phyloP scores from a whole-genome alignment of 1,139 yeast species.

The Tardiomyces digboiensis region DNA sequence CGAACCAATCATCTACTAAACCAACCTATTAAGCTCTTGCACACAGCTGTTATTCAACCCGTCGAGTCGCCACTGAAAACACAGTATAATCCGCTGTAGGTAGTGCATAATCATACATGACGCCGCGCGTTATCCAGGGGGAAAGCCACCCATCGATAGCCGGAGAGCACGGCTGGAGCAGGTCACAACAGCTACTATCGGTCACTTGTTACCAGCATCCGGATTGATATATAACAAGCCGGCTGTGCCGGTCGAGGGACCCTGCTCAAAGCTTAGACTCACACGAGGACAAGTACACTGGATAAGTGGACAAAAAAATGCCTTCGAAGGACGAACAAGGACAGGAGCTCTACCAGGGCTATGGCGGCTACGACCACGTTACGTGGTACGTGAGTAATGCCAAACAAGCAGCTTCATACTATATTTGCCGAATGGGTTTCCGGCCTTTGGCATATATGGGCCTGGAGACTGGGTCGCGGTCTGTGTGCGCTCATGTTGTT shows the following conservation, averaged over 20 bases:
- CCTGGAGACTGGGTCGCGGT: conserved; percentile 55
- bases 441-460: conserved; percentile 51
- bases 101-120: background rate
- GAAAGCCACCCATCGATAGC: background rate
- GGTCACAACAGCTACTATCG: background rate
- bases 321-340: background rate
- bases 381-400: conserved; percentile 62
- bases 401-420: conserved; percentile 47
- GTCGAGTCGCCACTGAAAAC: too few relatives aligned
- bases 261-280: too few relatives aligned
- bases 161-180: background rate
- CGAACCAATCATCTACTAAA: too few relatives aligned
- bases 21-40: too few relatives aligned
- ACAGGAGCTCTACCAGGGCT: background rate
- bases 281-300: too few relatives aligned
- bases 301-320: background rate
- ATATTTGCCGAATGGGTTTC: conserved; percentile 54
- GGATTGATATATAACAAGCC: too few relatives aligned
- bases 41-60: too few relatives aligned
- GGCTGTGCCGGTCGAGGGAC: too few relatives aligned
- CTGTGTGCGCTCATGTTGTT: conserved; percentile 51
- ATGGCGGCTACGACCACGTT: conserved; percentile 37
- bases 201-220: too few relatives aligned
- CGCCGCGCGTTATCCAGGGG: conserved; percentile 1
- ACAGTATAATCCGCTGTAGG: too few relatives aligned